These are phyloP conservation scores for Bisporella sp. DNA, from an alignment of 2,329 filamentous ascomycete species.

Conservation along the genomic window DNA sequence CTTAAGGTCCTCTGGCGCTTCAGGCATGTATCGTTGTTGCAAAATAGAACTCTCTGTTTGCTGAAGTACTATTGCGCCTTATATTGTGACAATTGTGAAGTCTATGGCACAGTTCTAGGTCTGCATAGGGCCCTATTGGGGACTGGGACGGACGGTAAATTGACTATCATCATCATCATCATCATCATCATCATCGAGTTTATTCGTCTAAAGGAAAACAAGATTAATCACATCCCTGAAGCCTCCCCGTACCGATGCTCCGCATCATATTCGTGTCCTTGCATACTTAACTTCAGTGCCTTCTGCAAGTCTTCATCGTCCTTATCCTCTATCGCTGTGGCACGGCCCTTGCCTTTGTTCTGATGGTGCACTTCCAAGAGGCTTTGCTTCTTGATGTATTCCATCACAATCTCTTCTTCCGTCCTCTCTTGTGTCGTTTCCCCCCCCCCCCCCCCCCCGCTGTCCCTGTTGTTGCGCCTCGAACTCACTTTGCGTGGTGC, in stretches of 20 bases:
- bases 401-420: slow-evolving; percentile 68
- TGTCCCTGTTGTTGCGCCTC: slow-evolving; percentile 18
- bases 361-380: slow-evolving; percentile 55
- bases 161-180: no score
- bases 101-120: no score
- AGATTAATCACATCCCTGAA: slow-evolving; percentile 9
- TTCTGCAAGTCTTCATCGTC: slow-evolving; percentile 20
- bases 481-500: slow-evolving; percentile 16
- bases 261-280: slow-evolving; percentile 14
- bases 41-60: no score
- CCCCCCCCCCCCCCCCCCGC: slow-evolving; percentile 6
- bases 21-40: no score
- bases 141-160: no score
- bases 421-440: slow-evolving; percentile 30
- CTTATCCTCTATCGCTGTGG: slow-evolving; percentile 29
- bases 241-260: slow-evolving; percentile 10
- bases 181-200: background rate
- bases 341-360: slow-evolving; percentile 39
- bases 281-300: slow-evolving; percentile 19
- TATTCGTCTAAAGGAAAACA: slow-evolving; percentile 9
- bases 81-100: no score
- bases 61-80: no score
- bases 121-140: no score
- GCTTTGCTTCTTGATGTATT: slow-evolving; percentile 73
- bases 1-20: no score